Evolutionary conservation across 345 rosid genomes (phyloP).

Genomic region (Lepidium africanum): DNA sequence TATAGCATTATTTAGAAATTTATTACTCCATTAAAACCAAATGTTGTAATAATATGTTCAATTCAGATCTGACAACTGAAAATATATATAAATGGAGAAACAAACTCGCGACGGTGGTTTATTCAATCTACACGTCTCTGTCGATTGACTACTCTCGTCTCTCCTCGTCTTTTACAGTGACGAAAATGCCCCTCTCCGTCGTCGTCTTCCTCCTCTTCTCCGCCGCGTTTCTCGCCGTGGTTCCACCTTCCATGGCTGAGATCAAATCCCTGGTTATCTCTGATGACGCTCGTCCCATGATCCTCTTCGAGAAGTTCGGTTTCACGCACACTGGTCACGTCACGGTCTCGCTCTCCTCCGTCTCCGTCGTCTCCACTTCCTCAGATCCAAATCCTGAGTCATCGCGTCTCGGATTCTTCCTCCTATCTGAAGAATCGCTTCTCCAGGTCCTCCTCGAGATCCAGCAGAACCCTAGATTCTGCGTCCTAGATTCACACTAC

Average conservation of each 20-base stretch:
- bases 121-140: conserved; percentile 5
- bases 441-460: conserved; percentile 76
- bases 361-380: conserved; percentile 51
- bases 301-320: conserved; percentile 93
- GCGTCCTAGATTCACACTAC: conserved; percentile 78
- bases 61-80: conserved; percentile 13
- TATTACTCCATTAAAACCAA: too few relatives aligned
- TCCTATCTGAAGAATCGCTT: conserved; percentile 82
- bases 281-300: conserved; percentile 78
- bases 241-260: conserved; percentile 47
- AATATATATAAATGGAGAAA: not conserved
- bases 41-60: not conserved
- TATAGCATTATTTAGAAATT: too few relatives aligned
- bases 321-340: conserved; percentile 85
- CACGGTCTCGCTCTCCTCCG: conserved; percentile 50
- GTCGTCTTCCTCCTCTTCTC: conserved; percentile 26
- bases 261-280: conserved; percentile 56
- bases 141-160: not conserved
- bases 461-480: conserved; percentile 68
- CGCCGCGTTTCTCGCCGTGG: conserved; percentile 13
- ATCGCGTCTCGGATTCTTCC: conserved; percentile 86
- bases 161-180: conserved; percentile 24
- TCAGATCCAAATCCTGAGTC: conserved; percentile 41
- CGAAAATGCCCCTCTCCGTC: conserved; percentile 30
- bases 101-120: conserved; percentile 15